phyloP scores from a whole-genome alignment of 2,329 filamentous ascomycete species.

The Alternaria brassicae region DNA sequence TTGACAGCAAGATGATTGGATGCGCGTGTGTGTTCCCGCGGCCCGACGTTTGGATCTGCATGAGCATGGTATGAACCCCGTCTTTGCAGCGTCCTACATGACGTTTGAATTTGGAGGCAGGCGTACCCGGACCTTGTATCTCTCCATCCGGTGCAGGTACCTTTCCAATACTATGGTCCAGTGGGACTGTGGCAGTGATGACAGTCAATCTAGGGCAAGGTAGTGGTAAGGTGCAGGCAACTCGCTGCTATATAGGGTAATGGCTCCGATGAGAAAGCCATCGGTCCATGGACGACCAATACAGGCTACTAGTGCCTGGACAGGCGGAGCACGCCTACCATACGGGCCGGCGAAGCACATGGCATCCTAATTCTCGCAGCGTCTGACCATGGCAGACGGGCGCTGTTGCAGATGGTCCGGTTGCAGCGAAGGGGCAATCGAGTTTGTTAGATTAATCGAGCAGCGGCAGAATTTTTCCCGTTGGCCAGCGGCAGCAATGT shows the following conservation, averaged over 20 bases:
- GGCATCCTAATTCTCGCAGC: constrained; percentile 11
- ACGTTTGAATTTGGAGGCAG: constrained; percentile 40
- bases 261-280: constrained; percentile 31
- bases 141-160: constrained; percentile 49
- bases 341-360: constrained; percentile 25
- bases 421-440: constrained; percentile 5
- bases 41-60: constrained; percentile 49
- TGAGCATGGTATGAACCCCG: constrained; percentile 44
- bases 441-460: constrained; percentile 1
- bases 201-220: constrained; percentile 34
- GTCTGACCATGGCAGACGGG: constrained; percentile 8
- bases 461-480: constrained; percentile 20
- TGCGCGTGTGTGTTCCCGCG: constrained; percentile 44
- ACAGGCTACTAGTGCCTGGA: constrained; percentile 25
- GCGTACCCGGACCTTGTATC: constrained; percentile 41
- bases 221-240: constrained; percentile 21
- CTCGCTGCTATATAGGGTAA: constrained; percentile 34
- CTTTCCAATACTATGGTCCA: constrained; percentile 28
- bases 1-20: constrained; percentile 27
- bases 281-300: constrained; percentile 23
- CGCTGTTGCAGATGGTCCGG: constrained; percentile 21
- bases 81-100: constrained; percentile 35
- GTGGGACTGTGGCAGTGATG: constrained; percentile 43
- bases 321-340: constrained; percentile 21
- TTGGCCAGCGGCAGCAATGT: constrained; percentile 31